Percentiles rank a stretch among this genome's conserved stretches.
phyloP scores from a whole-genome alignment of 2,329 filamentous ascomycete species.

The Colletotrichum costaricense region DNA sequence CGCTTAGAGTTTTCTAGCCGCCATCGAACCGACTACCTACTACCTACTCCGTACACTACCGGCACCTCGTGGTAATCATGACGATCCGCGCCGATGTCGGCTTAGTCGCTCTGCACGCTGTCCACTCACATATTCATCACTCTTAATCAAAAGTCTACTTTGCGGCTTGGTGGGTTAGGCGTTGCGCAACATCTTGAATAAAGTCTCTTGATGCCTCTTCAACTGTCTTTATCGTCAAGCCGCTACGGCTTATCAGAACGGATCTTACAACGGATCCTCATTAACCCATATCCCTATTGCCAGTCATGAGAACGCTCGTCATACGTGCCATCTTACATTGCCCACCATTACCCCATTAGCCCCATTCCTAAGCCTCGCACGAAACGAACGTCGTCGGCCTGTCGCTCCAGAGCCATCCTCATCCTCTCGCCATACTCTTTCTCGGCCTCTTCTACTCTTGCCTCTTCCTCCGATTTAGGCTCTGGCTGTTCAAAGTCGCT shows the following conservation, averaged over 20 bases:
- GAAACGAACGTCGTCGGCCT: conserved; percentile 83
- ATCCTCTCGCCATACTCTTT: conserved; percentile 75
- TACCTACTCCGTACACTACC: too few relatives aligned
- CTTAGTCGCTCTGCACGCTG: background rate
- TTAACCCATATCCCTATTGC: background rate
- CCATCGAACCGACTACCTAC: background rate
- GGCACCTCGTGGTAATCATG: too few relatives aligned
- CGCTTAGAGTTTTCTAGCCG: background rate
- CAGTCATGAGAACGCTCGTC: background rate
- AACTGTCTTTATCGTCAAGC: background rate
- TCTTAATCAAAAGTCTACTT: background rate
- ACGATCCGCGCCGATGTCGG: background rate
- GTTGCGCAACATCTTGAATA: background rate
- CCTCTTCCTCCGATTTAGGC: conserved; percentile 56
- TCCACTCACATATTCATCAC: background rate
- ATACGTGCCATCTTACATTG: background rate
- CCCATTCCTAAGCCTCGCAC: conserved; percentile 70
- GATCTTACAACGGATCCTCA: background rate
- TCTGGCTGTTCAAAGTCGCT: conserved; percentile 63
- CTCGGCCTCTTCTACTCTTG: conserved; percentile 65
- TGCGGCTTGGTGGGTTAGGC: background rate
- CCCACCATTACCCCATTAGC: conserved; percentile 6
- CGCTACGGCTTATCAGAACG: background rate
- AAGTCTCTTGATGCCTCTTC: background rate
- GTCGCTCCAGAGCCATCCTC: conserved; percentile 78